phyloP scores from a whole-genome alignment of 345 rosid species.

The Crucihimalaya himalaica region DNA sequence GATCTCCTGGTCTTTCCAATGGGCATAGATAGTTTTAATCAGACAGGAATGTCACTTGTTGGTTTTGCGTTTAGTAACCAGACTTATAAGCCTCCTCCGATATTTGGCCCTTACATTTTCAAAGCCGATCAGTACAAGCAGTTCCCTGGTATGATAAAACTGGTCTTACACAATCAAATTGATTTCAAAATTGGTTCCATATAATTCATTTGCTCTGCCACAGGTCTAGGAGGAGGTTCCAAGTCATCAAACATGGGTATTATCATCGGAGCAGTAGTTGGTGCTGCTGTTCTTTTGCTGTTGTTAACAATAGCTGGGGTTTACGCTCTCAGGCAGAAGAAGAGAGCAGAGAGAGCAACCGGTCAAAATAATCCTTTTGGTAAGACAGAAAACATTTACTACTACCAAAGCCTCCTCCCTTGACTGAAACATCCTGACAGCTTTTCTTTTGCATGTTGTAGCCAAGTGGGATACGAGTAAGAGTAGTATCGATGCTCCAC shows the following conservation, averaged over 20 bases:
- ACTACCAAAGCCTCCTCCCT: not conserved
- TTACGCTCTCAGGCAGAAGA: conserved; percentile 72
- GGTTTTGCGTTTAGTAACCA: conserved; percentile 66
- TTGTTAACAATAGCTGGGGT: conserved; percentile 62
- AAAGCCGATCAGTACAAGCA: conserved; percentile 36
- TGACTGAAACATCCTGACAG: not conserved
- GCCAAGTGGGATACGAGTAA: conserved; percentile 68
- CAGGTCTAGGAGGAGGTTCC: conserved; percentile 21
- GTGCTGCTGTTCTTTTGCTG: conserved; percentile 52
- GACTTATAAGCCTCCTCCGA: conserved; percentile 55
- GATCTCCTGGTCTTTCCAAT: conserved; percentile 58
- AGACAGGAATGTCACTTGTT: conserved; percentile 44
- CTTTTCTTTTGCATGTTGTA: conserved; percentile 37
- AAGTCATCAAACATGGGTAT: conserved; percentile 52
- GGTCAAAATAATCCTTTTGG: conserved; percentile 72
- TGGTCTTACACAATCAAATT: not conserved
- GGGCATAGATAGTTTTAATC: conserved; percentile 50
- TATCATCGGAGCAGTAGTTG: conserved; percentile 71
- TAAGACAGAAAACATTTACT: conserved; percentile 29
- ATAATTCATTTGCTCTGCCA: not conserved
- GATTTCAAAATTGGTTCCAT: not conserved
- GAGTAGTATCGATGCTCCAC: conserved; percentile 64
- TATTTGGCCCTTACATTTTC: conserved; percentile 68
- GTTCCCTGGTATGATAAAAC: conserved; percentile 54
- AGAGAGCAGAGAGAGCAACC: conserved; percentile 67